Evolutionary conservation across 2,329 filamentous ascomycete species (phyloP).

Genomic region (Epichloe baconii): DNA sequence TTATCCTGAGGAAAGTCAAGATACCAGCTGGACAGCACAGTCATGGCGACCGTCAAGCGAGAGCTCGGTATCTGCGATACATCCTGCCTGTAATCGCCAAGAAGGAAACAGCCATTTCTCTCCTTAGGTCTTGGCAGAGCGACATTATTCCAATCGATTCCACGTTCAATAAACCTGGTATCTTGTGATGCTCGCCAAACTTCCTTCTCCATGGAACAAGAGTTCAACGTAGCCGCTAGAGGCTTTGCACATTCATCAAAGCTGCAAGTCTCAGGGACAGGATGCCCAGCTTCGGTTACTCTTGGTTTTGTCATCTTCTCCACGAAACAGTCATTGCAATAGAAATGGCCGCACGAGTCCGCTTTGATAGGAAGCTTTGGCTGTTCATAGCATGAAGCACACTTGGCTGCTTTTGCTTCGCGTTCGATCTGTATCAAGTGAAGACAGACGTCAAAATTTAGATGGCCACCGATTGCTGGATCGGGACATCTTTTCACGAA

Average conservation of each 20-base stretch:
- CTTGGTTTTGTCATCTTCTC: not conserved
- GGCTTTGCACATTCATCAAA: not conserved
- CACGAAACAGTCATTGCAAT: conserved; percentile 14
- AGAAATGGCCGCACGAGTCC: conserved; percentile 17
- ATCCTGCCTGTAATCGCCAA: conserved; percentile 1
- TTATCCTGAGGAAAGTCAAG: conserved; percentile 21
- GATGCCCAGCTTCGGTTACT: not conserved
- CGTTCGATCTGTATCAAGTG: conserved; percentile 8
- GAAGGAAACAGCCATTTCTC: conserved; percentile 12
- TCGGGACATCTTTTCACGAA: not conserved
- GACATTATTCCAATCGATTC: conserved; percentile 11
- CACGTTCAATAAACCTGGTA: conserved; percentile 8
- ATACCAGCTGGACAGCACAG: conserved; percentile 20
- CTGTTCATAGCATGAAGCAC: conserved; percentile 5
- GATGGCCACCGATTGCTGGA: conserved; percentile 8
- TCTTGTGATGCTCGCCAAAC: not conserved
- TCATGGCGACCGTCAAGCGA: conserved; percentile 19
- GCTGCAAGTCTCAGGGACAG: too few species aligned
- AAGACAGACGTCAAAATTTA: conserved; percentile 11
- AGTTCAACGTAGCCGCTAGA: not conserved
- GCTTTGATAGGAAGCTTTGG: accelerated
- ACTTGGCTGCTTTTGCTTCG: not conserved
- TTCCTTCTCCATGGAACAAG: not conserved
- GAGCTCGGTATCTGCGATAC: conserved; percentile 13
- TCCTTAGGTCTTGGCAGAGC: conserved; percentile 1